Evolutionary conservation across 2,329 filamentous ascomycete species (phyloP).

Genomic region (Curvularia hawaiiensis): DNA sequence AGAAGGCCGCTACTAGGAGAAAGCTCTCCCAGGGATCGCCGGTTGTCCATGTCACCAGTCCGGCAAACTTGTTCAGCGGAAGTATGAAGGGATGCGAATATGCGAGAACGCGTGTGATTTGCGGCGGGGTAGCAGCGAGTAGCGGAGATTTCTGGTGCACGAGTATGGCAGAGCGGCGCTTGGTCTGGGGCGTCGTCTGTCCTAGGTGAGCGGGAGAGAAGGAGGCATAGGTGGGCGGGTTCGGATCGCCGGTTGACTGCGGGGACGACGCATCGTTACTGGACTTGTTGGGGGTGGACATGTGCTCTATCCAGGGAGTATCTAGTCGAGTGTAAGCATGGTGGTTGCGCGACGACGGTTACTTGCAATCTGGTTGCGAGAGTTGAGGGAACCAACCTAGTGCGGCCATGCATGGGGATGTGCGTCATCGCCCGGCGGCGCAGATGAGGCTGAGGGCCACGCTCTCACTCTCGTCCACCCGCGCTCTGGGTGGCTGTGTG

Average conservation of each 20-base stretch:
- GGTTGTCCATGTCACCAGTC: slow-evolving; percentile 91
- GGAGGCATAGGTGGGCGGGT: slow-evolving; percentile 78
- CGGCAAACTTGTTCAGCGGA: slow-evolving; percentile 82
- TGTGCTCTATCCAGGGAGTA: slow-evolving; percentile 50
- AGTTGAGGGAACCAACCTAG: slow-evolving; percentile 43
- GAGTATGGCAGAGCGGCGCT: slow-evolving; percentile 86
- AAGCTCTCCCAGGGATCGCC: slow-evolving; percentile 98
- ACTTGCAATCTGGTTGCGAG: slow-evolving; percentile 14
- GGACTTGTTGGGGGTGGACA: slow-evolving; percentile 47
- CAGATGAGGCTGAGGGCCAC: slow-evolving; percentile 30
- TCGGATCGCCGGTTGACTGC: slow-evolving; percentile 50
- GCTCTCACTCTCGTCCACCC: slow-evolving; percentile 23
- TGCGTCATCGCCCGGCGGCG: slow-evolving; percentile 44
- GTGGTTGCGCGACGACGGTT: slow-evolving; percentile 19
- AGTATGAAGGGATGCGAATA: slow-evolving; percentile 95
- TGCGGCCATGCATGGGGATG: slow-evolving; percentile 50
- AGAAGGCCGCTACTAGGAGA: slow-evolving; percentile 81
- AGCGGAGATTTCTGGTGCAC: slow-evolving; percentile 97
- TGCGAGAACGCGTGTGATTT: slow-evolving; percentile 90
- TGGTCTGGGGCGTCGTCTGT: slow-evolving; percentile 68
- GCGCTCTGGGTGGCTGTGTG: slow-evolving; percentile 6
- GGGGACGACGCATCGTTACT: slow-evolving; percentile 46
- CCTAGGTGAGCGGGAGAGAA: slow-evolving; percentile 86
- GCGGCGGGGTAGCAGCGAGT: slow-evolving; percentile 88
- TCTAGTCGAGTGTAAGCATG: slow-evolving; percentile 43